Percentiles rank a stretch among this genome's conserved stretches.
Evolutionary conservation across 2,329 filamentous ascomycete genomes (phyloP).

Genomic region (Huntiella moniliformis): DNA sequence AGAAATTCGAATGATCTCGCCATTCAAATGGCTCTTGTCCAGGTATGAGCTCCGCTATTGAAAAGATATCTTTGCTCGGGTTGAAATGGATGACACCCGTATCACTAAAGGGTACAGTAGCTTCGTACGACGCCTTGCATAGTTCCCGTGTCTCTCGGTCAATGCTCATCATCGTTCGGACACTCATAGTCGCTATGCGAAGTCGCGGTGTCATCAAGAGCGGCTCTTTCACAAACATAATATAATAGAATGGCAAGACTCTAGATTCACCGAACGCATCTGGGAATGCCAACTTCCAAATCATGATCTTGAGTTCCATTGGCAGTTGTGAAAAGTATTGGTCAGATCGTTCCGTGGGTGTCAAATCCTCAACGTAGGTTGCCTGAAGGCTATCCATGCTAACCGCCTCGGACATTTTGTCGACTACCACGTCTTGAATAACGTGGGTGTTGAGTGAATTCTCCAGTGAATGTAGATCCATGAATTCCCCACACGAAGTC

Average conservation of each 20-base stretch:
- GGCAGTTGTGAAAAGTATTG: slow-evolving; percentile 2
- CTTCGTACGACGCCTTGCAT: slow-evolving; percentile 1
- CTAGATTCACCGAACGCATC: neutral
- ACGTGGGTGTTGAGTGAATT: neutral
- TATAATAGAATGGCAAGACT: neutral
- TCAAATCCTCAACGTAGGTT: slow-evolving; percentile 3
- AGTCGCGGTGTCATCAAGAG: neutral
- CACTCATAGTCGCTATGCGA: neutral
- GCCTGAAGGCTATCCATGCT: slow-evolving; percentile 1
- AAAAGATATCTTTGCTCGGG: slow-evolving; percentile 4
- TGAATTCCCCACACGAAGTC: neutral
- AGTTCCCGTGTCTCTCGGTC: slow-evolving; percentile 2
- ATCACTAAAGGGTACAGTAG: neutral
- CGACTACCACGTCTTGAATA: neutral
- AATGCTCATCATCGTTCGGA: slow-evolving; percentile 8
- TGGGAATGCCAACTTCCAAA: slow-evolving; percentile 9
- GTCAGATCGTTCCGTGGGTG: neutral
- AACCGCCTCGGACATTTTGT: neutral
- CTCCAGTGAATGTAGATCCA: neutral
- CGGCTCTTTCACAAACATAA: neutral
- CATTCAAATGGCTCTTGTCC: neutral
- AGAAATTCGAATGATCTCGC: neutral
- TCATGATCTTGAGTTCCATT: slow-evolving; percentile 3
- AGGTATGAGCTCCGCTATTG: neutral
- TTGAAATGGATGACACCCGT: slow-evolving; percentile 1